Conservation (phyloP, 78 protist genomes). For the Dictyostelium purpureum region DNA sequence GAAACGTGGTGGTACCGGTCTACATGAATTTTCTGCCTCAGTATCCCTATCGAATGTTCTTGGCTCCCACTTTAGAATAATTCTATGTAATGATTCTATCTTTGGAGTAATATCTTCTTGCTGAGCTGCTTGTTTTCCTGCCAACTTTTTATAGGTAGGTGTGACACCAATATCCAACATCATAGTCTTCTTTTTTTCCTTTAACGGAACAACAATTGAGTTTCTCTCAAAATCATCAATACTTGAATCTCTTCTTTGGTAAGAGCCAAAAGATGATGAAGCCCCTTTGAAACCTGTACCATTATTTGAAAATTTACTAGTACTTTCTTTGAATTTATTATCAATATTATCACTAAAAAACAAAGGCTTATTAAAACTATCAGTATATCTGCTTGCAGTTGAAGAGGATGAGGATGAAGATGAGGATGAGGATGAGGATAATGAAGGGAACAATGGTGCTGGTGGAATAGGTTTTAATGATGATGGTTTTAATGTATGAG, state of each 20-base stretch:
- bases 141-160: neutral
- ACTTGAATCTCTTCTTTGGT: neutral
- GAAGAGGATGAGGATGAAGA: no score
- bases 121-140: neutral
- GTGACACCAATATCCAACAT: neutral
- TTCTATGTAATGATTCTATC: conserved; percentile 24
- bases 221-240: conserved; percentile 6
- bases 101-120: neutral
- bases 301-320: no score
- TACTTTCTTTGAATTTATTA: no score
- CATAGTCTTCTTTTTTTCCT: conserved; percentile 54
- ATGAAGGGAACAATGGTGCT: neutral
- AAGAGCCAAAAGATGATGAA: no score
- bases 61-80: conserved; percentile 29
- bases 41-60: neutral
- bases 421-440: no score
- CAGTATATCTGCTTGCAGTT: no score
- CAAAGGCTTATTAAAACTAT: no score
- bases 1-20: conserved; percentile 37
- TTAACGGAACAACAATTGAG: neutral
- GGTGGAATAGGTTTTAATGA: neutral
- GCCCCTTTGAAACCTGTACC: no score
- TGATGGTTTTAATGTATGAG: neutral
- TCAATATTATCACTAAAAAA: no score
- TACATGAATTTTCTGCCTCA: neutral